phyloP scores from a whole-genome alignment of 768 basidiomycete species.

The Suillus americanus region DNA sequence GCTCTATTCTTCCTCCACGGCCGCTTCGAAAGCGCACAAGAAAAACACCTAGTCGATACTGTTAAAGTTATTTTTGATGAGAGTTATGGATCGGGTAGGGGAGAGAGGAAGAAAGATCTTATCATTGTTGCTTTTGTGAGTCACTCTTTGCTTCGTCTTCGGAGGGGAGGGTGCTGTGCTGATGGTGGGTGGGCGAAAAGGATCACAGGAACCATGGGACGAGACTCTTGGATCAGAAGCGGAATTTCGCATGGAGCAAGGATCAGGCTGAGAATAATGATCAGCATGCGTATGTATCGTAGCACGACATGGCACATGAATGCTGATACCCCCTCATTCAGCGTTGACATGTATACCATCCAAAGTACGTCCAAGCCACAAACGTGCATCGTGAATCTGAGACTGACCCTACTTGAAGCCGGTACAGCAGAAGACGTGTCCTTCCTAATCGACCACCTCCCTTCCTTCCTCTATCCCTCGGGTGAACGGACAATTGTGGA shows the following conservation, averaged over 20 bases:
- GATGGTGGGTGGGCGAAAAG: conserved; percentile 10
- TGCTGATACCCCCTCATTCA: conserved; percentile 7
- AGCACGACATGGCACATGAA: too few relatives aligned
- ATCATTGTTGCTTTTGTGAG: conserved; percentile 29
- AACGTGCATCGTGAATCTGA: background rate
- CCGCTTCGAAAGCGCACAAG: conserved; percentile 14
- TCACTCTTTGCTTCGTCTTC: background rate
- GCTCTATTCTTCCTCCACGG: conserved; percentile 31
- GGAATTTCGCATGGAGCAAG: conserved; percentile 26
- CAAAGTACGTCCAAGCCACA: conserved; percentile 22
- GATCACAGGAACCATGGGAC: conserved; percentile 33
- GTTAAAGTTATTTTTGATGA: conserved; percentile 24
- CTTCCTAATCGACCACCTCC: conserved; percentile 78
- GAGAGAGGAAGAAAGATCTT: conserved; percentile 22
- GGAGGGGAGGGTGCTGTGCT: too few relatives aligned
- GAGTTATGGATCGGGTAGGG: conserved; percentile 11
- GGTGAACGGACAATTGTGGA: conserved; percentile 58
- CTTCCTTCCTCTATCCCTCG: conserved; percentile 68
- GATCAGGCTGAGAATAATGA: conserved; percentile 24
- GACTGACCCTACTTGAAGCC: conserved; percentile 17
- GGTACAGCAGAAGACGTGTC: conserved; percentile 79
- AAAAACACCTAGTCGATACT: conserved; percentile 10
- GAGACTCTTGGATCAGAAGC: conserved; percentile 23
- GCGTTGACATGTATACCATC: conserved; percentile 31
- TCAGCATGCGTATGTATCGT: conserved; percentile 27